phyloP scores from a whole-genome alignment of 1,284 basidiomycete genomes.

The Cryptococcus sp. region DNA sequence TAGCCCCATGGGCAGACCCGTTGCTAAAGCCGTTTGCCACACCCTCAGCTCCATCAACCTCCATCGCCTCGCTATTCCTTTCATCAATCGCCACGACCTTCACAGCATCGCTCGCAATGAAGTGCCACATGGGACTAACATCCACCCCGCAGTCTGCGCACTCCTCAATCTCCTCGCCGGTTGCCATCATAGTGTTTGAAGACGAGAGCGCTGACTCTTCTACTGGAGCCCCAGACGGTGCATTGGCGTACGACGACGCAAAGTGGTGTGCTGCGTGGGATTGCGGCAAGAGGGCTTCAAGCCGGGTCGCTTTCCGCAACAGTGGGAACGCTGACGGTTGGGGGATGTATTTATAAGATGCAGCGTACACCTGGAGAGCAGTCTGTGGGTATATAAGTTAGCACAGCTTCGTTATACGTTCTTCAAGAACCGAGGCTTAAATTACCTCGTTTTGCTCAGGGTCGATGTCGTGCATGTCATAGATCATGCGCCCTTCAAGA shows the following conservation, averaged over 20 bases:
- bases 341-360: conserved; percentile 72
- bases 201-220: not conserved
- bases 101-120: not conserved
- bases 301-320: conserved; percentile 75
- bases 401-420: not conserved
- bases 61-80: conserved; percentile 6
- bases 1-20: not conserved
- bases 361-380: conserved; percentile 78
- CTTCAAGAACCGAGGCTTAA: not conserved
- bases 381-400: conserved; percentile 55
- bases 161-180: not conserved
- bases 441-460: conserved; percentile 56
- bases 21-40: not conserved
- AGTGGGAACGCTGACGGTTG: conserved; percentile 69
- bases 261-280: too few species aligned
- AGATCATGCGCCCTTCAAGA: conserved; percentile 62
- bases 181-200: not conserved
- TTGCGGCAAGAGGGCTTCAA: conserved; percentile 59
- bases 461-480: conserved; percentile 79
- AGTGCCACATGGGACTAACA: conserved; percentile 45
- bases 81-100: not conserved
- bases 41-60: conserved; percentile 18
- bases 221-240: not conserved
- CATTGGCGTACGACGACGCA: too few species aligned
- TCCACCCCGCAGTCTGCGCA: conserved; percentile 39